Base-by-base conservation (phyloP, 2,329 filamentous ascomycete genomes). In the Alternaria infectoria region DNA sequence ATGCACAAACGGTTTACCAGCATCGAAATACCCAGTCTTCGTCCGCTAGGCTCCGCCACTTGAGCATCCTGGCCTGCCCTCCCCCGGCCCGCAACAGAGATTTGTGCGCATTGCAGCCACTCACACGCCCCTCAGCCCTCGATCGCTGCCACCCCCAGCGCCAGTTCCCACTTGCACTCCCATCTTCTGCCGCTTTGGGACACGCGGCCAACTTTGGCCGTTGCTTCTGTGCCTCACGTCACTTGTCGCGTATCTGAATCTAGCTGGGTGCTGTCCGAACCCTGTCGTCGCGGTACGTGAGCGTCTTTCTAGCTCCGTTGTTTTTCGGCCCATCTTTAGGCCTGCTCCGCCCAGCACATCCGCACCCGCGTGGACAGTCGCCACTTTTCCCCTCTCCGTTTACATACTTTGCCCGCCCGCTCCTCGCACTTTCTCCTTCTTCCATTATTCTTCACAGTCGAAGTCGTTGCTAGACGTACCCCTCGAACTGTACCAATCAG, bases 291-390 rank as follows among this genome's bases (percentile, higher is more conserved):
- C 68, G 59, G 68, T 64, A 57, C 59, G 66, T 62, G 55, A 58
- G 59, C 59, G 28, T 55, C 40, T 52, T 40, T 59, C 63, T 70
- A 69, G 68, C 69, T 70, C 67, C 64, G 58, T 60, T 67, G 23
- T 61, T 66, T 54, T 65, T 73, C 74, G 73, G 72, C 73, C 71
- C 68, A 73, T 72, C 61, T 68, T 43, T 64, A 59, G 63, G 65
- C 66, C 69, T 69, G 66, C 71, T 71, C 68, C 68, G 66, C 70
- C 64, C 54, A 61, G 40, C 54, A 50, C 30, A 66, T 65, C 59
- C 67, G 59, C 65, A 64, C 66, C 64, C 64, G 59, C 62, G 47
- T 58, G 57, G 63, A 70, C 60, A 63, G 58, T 72, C 64, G 72
- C 74, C 71, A 71, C 73, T 61, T 62, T 65, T 66, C 66, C 69